Conservation (phyloP, 2,329 filamentous ascomycete species). For the Cercospora sesami region DNA sequence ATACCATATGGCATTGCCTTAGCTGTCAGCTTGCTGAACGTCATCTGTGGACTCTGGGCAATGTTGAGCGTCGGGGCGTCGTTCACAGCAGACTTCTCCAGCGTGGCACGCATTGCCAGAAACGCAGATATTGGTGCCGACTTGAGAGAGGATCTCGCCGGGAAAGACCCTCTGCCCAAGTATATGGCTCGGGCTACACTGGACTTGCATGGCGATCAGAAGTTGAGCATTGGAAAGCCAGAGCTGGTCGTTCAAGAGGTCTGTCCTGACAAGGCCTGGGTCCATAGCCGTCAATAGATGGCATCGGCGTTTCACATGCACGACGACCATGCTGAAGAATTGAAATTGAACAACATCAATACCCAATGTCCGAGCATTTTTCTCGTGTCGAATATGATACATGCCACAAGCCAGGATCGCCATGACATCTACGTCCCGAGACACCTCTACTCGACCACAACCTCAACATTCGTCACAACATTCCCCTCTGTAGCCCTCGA, state of each 20-base stretch:
- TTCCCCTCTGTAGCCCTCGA: constrained; percentile 40
- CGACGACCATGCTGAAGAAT: too few species aligned
- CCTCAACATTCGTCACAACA: constrained; percentile 32
- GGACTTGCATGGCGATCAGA: not conserved
- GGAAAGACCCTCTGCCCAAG: constrained; percentile 10
- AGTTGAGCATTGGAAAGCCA: not conserved
- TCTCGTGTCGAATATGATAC: not conserved
- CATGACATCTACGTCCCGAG: not conserved
- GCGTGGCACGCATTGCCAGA: constrained; percentile 14
- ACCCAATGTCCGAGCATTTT: not conserved
- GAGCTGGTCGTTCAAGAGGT: not conserved
- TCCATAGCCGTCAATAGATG: not conserved
- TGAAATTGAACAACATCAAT: too few species aligned
- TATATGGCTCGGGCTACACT: constrained; percentile 1
- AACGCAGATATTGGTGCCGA: not conserved
- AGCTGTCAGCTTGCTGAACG: constrained; percentile 11
- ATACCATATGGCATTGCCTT: constrained; percentile 24
- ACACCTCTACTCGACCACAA: constrained; percentile 14
- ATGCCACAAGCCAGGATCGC: not conserved
- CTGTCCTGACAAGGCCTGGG: not conserved
- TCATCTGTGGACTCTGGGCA: constrained; percentile 13
- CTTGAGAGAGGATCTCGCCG: not conserved
- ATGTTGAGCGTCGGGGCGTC: constrained; percentile 18
- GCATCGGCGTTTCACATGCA: not conserved
- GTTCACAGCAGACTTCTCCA: constrained; percentile 26